These are phyloP conservation scores for Pouteria campechiana DNA, from an alignment of 179 eudicot species.

Conservation along the genomic window DNA sequence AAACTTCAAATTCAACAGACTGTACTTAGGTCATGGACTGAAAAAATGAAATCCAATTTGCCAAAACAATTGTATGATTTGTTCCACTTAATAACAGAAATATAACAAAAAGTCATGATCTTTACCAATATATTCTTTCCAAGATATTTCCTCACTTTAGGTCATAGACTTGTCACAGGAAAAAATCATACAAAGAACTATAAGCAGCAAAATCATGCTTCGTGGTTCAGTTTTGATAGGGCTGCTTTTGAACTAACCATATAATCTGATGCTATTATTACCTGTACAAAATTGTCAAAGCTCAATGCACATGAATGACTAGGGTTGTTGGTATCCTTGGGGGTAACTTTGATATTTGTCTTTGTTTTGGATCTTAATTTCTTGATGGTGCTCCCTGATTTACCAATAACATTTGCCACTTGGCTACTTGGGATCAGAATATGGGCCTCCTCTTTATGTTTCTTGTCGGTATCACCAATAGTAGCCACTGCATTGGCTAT, in stretches of 20 bases:
- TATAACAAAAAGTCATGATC: too few relatives aligned
- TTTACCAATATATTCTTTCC: too few relatives aligned
- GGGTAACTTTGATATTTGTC: slow-evolving; percentile 50
- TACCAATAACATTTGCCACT: slow-evolving; percentile 84
- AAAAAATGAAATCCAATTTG: too few relatives aligned
- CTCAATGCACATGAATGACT: slow-evolving; percentile 84
- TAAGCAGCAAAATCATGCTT: background rate
- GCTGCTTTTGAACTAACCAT: too few relatives aligned
- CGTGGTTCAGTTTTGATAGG: too few relatives aligned
- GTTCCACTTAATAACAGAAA: too few relatives aligned
- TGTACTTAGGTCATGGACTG: too few relatives aligned
- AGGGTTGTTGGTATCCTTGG: slow-evolving; percentile 65
- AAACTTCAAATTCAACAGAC: too few relatives aligned
- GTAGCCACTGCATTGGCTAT: slow-evolving; percentile 55
- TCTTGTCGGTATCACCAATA: slow-evolving; percentile 55
- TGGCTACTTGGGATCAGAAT: slow-evolving; percentile 93
- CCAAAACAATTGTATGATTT: too few relatives aligned
- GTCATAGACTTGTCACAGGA: too few relatives aligned
- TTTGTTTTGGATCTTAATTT: slow-evolving; percentile 66
- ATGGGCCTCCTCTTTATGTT: slow-evolving; percentile 57
- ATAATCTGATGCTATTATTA: too few relatives aligned
- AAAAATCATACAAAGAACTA: background rate
- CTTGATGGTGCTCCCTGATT: slow-evolving; percentile 77
- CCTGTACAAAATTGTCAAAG: slow-evolving; percentile 89
- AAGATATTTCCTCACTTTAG: too few relatives aligned